Conservation (phyloP, 2,329 filamentous ascomycete species). For the Cordyceps tenuipes region DNA sequence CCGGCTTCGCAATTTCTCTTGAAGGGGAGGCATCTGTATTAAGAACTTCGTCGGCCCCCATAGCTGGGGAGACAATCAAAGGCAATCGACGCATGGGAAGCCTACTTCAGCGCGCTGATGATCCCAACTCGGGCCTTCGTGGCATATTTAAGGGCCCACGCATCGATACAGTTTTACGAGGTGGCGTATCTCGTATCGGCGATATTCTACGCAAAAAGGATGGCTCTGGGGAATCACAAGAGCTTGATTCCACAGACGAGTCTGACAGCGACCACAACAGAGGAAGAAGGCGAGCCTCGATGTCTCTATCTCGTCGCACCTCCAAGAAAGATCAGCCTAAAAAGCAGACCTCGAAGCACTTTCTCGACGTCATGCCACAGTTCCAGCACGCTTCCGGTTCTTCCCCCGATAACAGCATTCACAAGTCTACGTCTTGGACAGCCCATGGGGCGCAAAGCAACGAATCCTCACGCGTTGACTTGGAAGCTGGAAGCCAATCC, state of each 20-base stretch:
- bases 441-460: constrained; percentile 21
- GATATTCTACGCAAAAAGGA: constrained; percentile 52
- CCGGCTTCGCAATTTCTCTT: constrained; percentile 12
- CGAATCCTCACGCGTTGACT: constrained; percentile 37
- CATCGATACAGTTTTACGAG: constrained; percentile 63
- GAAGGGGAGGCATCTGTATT: constrained; percentile 14
- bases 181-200: constrained; percentile 46
- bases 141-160: constrained; percentile 72
- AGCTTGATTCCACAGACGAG: constrained; percentile 38
- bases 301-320: constrained; percentile 27
- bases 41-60: constrained; percentile 26
- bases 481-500: constrained; percentile 36
- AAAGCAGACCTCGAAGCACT: constrained; percentile 32
- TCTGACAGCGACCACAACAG: constrained; percentile 38
- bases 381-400: constrained; percentile 33
- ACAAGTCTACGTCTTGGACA: constrained; percentile 14
- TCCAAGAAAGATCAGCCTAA: constrained; percentile 25
- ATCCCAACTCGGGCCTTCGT: constrained; percentile 31
- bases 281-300: constrained; percentile 30
- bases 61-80: constrained; percentile 39
- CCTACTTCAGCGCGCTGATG: constrained; percentile 31
- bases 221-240: constrained; percentile 24
- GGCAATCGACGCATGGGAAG: constrained; percentile 42
- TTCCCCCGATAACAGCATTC: constrained; percentile 12
- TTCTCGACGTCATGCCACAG: constrained; percentile 44